A percentile compares a stretch with the other conserved stretches of the same genome.
These are phyloP conservation scores for Podospora conica DNA, from an alignment of 495 filamentous ascomycete species.

Conservation along the genomic window DNA sequence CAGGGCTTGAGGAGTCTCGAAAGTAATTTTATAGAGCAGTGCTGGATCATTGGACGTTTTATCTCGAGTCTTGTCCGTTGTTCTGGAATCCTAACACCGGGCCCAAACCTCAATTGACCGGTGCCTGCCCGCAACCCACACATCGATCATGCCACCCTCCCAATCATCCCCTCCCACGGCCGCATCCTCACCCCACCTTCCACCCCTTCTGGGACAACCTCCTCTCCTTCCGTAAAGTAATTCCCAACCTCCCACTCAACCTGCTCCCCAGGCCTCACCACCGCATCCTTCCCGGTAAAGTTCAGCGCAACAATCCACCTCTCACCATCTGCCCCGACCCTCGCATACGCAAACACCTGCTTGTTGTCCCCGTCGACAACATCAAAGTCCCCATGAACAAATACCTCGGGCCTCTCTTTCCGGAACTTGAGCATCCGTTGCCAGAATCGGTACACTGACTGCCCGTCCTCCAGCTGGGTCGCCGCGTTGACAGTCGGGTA, in stretches of 20 bases:
- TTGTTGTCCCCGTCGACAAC: constrained; percentile 18
- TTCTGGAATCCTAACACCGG: too few relatives aligned
- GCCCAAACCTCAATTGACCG: too few relatives aligned
- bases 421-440: constrained; percentile 34
- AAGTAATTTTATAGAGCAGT: too few relatives aligned
- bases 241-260: background rate
- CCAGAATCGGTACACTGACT: constrained; percentile 43
- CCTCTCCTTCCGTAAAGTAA: background rate
- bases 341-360: constrained; percentile 26
- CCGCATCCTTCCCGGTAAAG: constrained; percentile 1
- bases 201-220: background rate
- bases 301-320: constrained; percentile 27
- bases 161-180: constrained; percentile 3
- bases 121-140: background rate
- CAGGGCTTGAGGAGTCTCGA: too few relatives aligned
- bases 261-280: background rate
- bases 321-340: constrained; percentile 18
- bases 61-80: background rate
- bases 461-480: constrained; percentile 28
- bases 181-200: background rate
- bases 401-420: constrained; percentile 47
- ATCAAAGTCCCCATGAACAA: constrained; percentile 56
- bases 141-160: background rate
- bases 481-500: constrained; percentile 41
- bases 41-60: background rate